phyloP scores from a whole-genome alignment of 371 early-diverging fungal genomes.

The Actinomucor elegans region DNA sequence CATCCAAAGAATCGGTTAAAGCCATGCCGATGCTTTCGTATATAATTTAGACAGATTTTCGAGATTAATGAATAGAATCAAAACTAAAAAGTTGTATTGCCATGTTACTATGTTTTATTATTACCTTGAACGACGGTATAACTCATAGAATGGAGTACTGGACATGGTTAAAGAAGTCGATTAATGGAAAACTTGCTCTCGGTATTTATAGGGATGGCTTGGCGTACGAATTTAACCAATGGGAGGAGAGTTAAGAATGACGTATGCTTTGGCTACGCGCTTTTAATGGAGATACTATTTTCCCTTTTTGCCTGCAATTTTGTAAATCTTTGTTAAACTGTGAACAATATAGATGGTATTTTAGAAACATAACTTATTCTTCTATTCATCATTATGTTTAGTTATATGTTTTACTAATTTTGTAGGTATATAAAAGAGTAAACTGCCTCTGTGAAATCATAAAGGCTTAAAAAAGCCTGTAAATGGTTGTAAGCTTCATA shows the following conservation, averaged over 20 bases:
- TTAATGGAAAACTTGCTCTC: conserved; percentile 2
- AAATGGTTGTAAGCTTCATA: no score
- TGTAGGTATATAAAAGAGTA: no score
- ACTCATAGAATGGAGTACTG: conserved; percentile 41
- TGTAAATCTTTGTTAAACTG: no score
- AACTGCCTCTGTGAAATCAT: no score
- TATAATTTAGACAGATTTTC: neutral
- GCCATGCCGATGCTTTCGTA: conserved; percentile 78
- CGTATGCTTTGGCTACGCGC: conserved; percentile 1
- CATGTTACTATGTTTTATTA: neutral
- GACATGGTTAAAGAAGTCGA: conserved; percentile 28
- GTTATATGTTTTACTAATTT: no score
- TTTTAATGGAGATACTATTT: neutral
- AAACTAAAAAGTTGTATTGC: no score
- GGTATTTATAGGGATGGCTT: conserved; percentile 24
- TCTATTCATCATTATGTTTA: no score
- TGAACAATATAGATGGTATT: no score
- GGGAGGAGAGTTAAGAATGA: neutral
- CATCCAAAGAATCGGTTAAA: conserved; percentile 94
- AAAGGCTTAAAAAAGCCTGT: no score
- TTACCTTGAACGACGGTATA: conserved; percentile 54
- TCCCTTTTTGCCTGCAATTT: no score
- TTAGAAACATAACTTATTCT: no score
- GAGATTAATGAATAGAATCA: neutral
- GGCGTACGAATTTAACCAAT: conserved; percentile 14